Base-by-base conservation (phyloP, 208 protist species). In the Leishmania aethiopica region DNA sequence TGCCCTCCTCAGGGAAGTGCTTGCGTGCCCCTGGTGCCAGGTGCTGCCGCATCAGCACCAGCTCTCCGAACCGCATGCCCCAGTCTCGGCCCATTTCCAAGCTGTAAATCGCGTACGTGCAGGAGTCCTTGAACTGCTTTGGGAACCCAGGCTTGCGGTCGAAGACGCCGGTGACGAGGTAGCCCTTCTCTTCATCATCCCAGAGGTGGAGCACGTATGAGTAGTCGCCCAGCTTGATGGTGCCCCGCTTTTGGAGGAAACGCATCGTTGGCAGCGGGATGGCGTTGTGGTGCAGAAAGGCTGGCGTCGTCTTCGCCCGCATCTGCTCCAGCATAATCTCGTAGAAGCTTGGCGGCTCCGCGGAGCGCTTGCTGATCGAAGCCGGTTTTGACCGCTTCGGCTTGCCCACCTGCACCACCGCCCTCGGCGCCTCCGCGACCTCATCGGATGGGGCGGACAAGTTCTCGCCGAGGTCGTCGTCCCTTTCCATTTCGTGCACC, bases 221-320 rank as follows among this genome's bases (percentile, higher is more conserved):
- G 28, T 45, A 6, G 22, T 70, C 32, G 40, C 76, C 76, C n/a
- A 90, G 89, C 40, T 75, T 77, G 22, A 91, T 91, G 75, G 87
- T 83, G 82, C 92, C 90, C 75, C 88, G 91, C 7, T 70, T 77
- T 15, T 87, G 74, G 37, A 97, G 80, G 51, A 95, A 69, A 69
- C 87, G 84, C 83, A 93, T 84, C 78, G 93, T 91, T 22, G 75
- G 72, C 7, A 88, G 82, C 32, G 90, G 45, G 53, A 95, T 72
- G 32, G 88, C 81, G 83, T 97, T 97, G 79, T 96, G 91, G 59
- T 97, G 94, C n/a, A 94, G 79, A 83, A 93, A 91, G 72, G 87
- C 85, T 11, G 88, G 93, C 25, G 83, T 80, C 28, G 82, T 79
- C 25, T 84, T 75, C 62, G 82, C 81, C 28, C 88, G 84, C 72